Conservation (phyloP, 306 rosid genomes). For the Ormosia emarginata region DNA sequence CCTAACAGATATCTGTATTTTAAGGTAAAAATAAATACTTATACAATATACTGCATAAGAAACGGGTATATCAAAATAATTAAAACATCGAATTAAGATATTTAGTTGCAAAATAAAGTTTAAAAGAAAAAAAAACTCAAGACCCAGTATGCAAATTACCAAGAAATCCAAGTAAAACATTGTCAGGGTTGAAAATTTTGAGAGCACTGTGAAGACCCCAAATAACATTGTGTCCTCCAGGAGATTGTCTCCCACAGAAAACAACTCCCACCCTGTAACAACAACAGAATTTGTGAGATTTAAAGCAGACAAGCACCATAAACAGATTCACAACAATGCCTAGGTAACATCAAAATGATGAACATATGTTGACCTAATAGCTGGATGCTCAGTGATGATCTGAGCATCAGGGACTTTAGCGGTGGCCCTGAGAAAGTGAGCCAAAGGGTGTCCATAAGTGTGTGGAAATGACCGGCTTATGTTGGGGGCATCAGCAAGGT, state of each 20-base stretch:
- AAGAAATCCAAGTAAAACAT: constrained; percentile 79
- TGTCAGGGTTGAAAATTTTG: constrained; percentile 73
- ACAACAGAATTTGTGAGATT: constrained; percentile 9
- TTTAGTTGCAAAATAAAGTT: neutral
- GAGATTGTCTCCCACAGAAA: constrained; percentile 97
- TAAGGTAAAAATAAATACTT: neutral
- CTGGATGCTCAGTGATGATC: constrained; percentile 78
- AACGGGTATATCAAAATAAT: neutral
- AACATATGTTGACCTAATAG: constrained; percentile 47
- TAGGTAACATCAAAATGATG: neutral
- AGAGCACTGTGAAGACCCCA: constrained; percentile 92
- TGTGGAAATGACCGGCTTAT: constrained; percentile 68
- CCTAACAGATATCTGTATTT: neutral
- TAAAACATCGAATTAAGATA: neutral
- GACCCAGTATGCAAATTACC: constrained; percentile 44
- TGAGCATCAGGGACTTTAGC: constrained; percentile 94
- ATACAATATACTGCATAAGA: neutral
- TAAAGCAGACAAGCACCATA: neutral
- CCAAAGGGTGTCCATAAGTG: constrained; percentile 87
- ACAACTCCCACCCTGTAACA: constrained; percentile 79
- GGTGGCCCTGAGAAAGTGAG: constrained; percentile 94
- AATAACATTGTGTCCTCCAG: constrained; percentile 96
- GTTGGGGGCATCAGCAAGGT: constrained; percentile 63
- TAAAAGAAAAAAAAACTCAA: neutral
- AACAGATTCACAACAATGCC: constrained; percentile 18